Evolutionary conservation across 495 filamentous ascomycete genomes (phyloP).

Genomic region (Aspergillus heteromorphus): DNA sequence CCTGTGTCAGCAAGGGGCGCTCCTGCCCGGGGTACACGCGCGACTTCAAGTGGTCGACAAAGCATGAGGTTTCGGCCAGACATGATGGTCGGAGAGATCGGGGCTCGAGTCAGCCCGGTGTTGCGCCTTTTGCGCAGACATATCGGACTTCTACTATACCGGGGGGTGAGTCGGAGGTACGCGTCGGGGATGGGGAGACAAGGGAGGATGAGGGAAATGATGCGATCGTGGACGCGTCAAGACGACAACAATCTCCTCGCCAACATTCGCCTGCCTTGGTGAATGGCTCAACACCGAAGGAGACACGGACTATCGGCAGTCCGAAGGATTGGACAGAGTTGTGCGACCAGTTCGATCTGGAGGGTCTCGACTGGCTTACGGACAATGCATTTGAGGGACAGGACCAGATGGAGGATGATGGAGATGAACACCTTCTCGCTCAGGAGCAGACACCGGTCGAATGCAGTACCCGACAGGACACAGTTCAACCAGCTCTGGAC

Average conservation of each 20-base stretch:
- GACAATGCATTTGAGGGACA: background rate
- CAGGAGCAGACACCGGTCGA: too few species aligned
- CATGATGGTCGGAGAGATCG: background rate
- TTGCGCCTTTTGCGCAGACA: background rate
- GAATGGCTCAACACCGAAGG: background rate
- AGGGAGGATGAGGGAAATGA: too few species aligned
- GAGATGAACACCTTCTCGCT: background rate
- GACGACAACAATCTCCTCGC: too few species aligned
- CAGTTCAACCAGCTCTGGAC: too few species aligned
- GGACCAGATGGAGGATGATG: background rate
- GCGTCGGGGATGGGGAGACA: too few species aligned
- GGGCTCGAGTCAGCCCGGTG: background rate
- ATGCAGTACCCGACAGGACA: too few species aligned
- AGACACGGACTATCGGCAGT: background rate
- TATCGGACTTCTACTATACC: too few species aligned
- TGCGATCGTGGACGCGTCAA: too few species aligned
- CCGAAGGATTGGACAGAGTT: background rate
- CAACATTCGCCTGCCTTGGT: too few species aligned
- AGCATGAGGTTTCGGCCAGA: background rate
- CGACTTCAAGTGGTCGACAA: background rate
- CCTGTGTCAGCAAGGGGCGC: background rate
- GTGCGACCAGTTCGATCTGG: background rate
- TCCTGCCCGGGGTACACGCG: background rate
- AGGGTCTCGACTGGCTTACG: background rate
- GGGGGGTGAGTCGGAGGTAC: too few species aligned